phyloP scores from a whole-genome alignment of 805 yeast genomes.

The Cyberlindnera americana region DNA sequence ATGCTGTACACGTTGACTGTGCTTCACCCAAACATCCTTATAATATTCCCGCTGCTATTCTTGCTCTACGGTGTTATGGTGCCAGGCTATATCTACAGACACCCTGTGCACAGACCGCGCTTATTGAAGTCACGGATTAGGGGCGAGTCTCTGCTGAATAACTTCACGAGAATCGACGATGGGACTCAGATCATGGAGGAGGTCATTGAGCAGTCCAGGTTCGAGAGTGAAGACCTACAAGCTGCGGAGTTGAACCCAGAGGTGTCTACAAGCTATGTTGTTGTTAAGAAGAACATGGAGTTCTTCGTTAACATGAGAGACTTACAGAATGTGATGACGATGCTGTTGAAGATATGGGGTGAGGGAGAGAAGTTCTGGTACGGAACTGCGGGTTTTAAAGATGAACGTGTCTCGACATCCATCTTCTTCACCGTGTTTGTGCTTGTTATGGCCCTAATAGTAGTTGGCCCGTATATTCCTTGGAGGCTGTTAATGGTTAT shows the following conservation, averaged over 20 bases:
- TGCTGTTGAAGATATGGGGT: constrained; percentile 47
- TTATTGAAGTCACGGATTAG: constrained; percentile 43
- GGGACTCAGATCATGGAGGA: constrained; percentile 29
- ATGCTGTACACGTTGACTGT: constrained; percentile 64
- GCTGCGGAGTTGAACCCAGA: constrained; percentile 26
- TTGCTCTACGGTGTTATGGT: constrained; percentile 56
- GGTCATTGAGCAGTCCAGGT: constrained; percentile 7
- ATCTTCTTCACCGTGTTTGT: constrained; percentile 43
- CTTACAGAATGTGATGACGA: constrained; percentile 61
- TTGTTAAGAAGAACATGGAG: constrained; percentile 35
- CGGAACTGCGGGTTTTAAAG: constrained; percentile 66
- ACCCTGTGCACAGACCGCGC: constrained; percentile 51
- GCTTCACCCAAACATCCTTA: constrained; percentile 63
- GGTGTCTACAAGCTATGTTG: constrained; percentile 17
- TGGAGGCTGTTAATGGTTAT: constrained; percentile 58
- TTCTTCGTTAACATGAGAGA: constrained; percentile 63
- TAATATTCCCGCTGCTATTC: constrained; percentile 58
- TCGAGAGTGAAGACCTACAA: constrained; percentile 14
- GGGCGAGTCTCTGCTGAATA: constrained; percentile 52
- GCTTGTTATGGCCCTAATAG: constrained; percentile 37
- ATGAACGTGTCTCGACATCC: constrained; percentile 63
- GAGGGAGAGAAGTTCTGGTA: constrained; percentile 50
- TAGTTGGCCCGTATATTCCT: constrained; percentile 53
- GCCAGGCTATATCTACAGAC: constrained; percentile 67
- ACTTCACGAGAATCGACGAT: constrained; percentile 32